Conservation (phyloP, 1,284 basidiomycete genomes). For the Mycena citricolor region DNA sequence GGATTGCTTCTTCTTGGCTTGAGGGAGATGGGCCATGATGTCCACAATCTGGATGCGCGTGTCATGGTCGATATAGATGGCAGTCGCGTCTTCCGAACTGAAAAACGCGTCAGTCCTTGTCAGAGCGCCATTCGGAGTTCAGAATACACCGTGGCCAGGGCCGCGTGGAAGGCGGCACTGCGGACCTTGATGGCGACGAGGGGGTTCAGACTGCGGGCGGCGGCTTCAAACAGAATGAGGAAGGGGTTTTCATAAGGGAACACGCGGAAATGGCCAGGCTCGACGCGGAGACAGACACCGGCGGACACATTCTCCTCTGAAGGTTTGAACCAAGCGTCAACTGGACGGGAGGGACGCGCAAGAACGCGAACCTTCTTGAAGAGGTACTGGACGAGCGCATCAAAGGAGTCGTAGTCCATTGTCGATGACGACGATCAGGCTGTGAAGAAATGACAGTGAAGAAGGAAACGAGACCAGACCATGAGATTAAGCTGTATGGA, state of each 20-base stretch:
- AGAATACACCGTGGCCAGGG: constrained; percentile 65
- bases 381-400: constrained; percentile 68
- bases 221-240: constrained; percentile 69
- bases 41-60: constrained; percentile 70
- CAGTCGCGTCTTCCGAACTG: constrained; percentile 51
- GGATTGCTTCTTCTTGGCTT: constrained; percentile 80
- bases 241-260: constrained; percentile 68
- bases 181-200: constrained; percentile 80
- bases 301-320: constrained; percentile 69
- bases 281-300: constrained; percentile 68
- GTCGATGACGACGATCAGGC: constrained; percentile 29
- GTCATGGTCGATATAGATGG: constrained; percentile 54
- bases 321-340: constrained; percentile 75
- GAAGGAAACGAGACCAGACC: constrained; percentile 17
- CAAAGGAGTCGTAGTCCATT: constrained; percentile 76
- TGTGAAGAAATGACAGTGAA: constrained; percentile 22
- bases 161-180: constrained; percentile 79
- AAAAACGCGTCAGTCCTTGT: constrained; percentile 8
- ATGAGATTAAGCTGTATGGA: no score
- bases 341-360: constrained; percentile 51
- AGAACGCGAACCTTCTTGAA: constrained; percentile 42
- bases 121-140: constrained; percentile 1
- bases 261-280: constrained; percentile 58
- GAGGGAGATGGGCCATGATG: constrained; percentile 58
- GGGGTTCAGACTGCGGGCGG: constrained; percentile 70